These are phyloP conservation scores for Nymphaea thermarum DNA, from an alignment of 164 flowering plant species.

Conservation along the genomic window DNA sequence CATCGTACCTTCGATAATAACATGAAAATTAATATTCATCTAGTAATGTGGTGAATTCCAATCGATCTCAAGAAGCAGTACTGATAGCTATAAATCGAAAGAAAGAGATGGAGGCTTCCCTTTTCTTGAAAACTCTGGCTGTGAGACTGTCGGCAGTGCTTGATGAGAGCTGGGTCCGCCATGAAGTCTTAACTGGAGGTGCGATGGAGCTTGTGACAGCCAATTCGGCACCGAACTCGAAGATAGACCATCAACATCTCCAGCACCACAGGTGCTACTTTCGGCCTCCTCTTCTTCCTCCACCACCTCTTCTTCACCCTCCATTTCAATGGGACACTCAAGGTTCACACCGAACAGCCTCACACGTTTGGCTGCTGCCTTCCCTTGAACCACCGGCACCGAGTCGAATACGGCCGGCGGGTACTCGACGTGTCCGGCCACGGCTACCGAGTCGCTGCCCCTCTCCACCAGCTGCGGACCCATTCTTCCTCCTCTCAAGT, in stretches of 20 bases:
- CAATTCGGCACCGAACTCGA: background rate
- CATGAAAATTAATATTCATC: background rate
- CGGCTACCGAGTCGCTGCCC: background rate
- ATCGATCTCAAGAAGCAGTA: background rate
- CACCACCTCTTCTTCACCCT: conserved; percentile 1
- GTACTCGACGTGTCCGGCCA: background rate
- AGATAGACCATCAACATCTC: background rate
- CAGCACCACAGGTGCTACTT: background rate
- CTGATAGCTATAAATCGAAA: background rate
- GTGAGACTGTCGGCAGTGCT: background rate
- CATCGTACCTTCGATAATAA: background rate
- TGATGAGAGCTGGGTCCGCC: background rate
- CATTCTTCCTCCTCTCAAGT: conserved; percentile 12
- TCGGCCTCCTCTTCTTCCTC: background rate
- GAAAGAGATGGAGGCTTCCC: background rate
- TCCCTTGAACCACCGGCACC: conserved; percentile 70
- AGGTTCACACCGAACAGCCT: conserved; percentile 90
- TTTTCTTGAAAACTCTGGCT: background rate
- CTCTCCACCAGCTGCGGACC: background rate
- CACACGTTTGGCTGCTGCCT: conserved; percentile 44
- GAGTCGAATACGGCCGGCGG: conserved; percentile 37
- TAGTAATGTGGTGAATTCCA: background rate
- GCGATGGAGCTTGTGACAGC: background rate
- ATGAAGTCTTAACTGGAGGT: background rate
- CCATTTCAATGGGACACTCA: conserved; percentile 52